These are phyloP conservation scores for Kazachstania africana DNA, from an alignment of 805 yeast genomes.

Conservation along the genomic window DNA sequence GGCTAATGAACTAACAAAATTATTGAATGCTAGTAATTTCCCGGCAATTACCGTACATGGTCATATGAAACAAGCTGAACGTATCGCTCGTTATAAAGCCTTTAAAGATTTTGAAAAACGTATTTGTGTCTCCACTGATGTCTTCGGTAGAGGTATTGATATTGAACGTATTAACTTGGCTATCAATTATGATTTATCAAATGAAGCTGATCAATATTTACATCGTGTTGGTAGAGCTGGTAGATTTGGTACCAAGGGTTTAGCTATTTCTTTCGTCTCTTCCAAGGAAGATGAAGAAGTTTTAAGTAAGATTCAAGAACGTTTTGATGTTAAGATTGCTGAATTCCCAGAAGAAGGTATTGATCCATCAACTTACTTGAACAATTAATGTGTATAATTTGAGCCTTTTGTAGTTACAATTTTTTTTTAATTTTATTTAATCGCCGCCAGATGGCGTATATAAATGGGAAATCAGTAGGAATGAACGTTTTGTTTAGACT, in stretches of 20 bases:
- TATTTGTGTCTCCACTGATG: constrained; percentile 97
- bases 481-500: too few species aligned
- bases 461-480: too few species aligned
- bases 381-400: constrained; percentile 53
- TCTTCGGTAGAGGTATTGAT: constrained; percentile 98
- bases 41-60: constrained; percentile 96
- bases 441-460: too few species aligned
- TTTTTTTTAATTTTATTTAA: not conserved
- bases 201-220: constrained; percentile 93
- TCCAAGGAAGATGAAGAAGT: constrained; percentile 82
- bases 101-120: constrained; percentile 98
- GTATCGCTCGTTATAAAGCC: constrained; percentile 90
- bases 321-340: constrained; percentile 91
- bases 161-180: constrained; percentile 97
- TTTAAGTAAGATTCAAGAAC: constrained; percentile 83
- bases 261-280: constrained; percentile 83
- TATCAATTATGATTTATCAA: constrained; percentile 92
- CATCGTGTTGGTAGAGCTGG: constrained; percentile 99
- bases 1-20: constrained; percentile 82
- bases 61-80: constrained; percentile 92
- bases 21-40: constrained; percentile 85
- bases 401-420: too few species aligned
- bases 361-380: constrained; percentile 96
- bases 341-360: constrained; percentile 97
- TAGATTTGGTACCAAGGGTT: constrained; percentile 98